Evolutionary conservation across 73 alveolate genomes (phyloP), one percentile per base, ranked within the genome.

Genomic region (Paramecium sonneborni): DNA sequence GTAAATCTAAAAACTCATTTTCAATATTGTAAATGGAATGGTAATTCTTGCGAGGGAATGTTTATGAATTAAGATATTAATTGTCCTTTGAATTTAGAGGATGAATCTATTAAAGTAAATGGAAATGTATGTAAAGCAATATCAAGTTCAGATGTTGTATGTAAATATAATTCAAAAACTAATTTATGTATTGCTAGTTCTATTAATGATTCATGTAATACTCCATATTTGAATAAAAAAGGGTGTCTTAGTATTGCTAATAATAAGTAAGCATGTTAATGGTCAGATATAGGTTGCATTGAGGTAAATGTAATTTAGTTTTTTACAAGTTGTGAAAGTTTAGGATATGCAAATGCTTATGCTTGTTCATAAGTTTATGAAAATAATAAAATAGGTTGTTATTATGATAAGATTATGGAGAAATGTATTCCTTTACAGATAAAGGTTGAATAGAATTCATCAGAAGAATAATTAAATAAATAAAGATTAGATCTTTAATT

Each of bases 11-110:
- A 34, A 35, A 72, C 86, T 8, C 14, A 72, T 32, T 72, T 35
- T 72, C 11, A 72, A 72, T 72, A 14, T 72, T 72, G 86, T 38
- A 35, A 72, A 72, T 72, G 86, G 86, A 38, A 72, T 72, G 48
- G 52, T 10, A 34, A 3, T 34, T 2, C 21, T 8, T 72, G 86
- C 26, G 38, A 11, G 14, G 12, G 58, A 28, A 14, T 72, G 9
- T 34, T 37, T 6, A 72, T 72, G 6, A 72, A 32, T 34, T 20
- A 72, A 72, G 86, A 72, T 38, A 9, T 35, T n/a, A 10, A 32
- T 35, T 72, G 86, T 38, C 55, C 86, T 0, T 26, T 62, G 24
- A 14, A 62, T 26, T 62, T 62, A 23, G 84, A 62, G 24, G 12
- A 26, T 62, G 0, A 1, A 12, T 34, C 57, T 3, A 35, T 41